phyloP scores from a whole-genome alignment of 176 grass and related monocot species.

The Dactylis glomerata region DNA sequence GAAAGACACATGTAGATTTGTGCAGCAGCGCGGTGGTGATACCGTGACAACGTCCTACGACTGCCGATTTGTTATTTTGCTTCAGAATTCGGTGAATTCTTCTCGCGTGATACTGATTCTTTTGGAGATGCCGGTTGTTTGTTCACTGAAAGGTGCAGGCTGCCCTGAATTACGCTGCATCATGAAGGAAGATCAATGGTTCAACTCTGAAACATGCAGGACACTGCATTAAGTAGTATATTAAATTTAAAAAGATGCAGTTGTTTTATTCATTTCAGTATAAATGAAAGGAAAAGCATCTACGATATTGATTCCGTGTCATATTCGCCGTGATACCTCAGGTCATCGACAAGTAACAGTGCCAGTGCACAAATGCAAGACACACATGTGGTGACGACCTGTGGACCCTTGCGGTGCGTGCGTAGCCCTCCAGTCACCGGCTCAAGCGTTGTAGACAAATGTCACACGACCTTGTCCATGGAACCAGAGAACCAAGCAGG shows the following conservation, averaged over 20 bases:
- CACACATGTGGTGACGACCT: not conserved
- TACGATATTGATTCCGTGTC: slow-evolving; percentile 22
- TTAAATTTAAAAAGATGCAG: too few species aligned
- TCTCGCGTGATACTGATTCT: not conserved
- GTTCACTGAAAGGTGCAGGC: not conserved
- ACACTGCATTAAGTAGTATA: not conserved
- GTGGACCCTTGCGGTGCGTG: not conserved
- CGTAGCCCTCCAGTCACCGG: not conserved
- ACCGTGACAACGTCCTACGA: not conserved
- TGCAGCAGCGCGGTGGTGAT: not conserved
- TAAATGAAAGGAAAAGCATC: not conserved
- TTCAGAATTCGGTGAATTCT: not conserved
- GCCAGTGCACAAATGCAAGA: not conserved
- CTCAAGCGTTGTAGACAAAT: not conserved
- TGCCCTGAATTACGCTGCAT: not conserved
- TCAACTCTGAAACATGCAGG: not conserved
- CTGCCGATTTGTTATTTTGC: not conserved
- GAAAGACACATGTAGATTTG: too few species aligned
- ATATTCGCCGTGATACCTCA: not conserved
- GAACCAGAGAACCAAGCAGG: not conserved
- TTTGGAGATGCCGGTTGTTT: not conserved
- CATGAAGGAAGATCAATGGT: not conserved
- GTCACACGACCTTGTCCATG: not conserved
- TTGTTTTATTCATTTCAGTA: not conserved
- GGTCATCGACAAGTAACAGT: not conserved